These are phyloP conservation scores for Pythium chondricola DNA, from an alignment of 352 stramenopile species.

Conservation along the genomic window DNA sequence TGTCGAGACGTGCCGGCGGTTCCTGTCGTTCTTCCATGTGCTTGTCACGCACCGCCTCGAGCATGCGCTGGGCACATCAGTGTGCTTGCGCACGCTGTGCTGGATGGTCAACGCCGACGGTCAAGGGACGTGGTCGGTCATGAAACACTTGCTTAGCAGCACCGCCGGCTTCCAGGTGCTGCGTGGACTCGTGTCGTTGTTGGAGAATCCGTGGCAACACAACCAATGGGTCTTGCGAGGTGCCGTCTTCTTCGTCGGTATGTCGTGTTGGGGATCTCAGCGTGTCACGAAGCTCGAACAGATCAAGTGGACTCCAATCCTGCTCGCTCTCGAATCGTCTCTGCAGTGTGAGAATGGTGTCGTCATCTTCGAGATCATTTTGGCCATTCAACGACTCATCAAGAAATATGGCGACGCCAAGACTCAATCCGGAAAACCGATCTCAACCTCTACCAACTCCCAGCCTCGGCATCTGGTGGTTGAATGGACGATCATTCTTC, in stretches of 20 bases:
- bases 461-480: conserved; percentile 18
- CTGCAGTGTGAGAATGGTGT: conserved; percentile 65
- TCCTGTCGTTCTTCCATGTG: conserved; percentile 73
- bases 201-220: conserved; percentile 54
- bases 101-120: conserved; percentile 82
- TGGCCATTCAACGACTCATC: conserved; percentile 79
- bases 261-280: conserved; percentile 86
- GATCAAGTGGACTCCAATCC: conserved; percentile 64
- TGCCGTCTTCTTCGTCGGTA: conserved; percentile 83
- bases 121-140: conserved; percentile 76
- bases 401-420: conserved; percentile 75
- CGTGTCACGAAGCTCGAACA: conserved; percentile 66
- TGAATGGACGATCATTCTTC: conserved; percentile 84
- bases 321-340: conserved; percentile 55
- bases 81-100: conserved; percentile 67
- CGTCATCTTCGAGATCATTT: conserved; percentile 84
- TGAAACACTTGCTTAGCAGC: conserved; percentile 72
- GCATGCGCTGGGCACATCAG: conserved; percentile 46
- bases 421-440: not conserved
- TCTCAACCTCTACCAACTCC: too few relatives aligned
- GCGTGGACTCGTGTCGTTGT: conserved; percentile 55
- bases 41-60: conserved; percentile 55
- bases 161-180: conserved; percentile 61
- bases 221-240: conserved; percentile 74
- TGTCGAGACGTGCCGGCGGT: conserved; percentile 62